Conservation (phyloP, 306 rosid genomes). For the Ceratonia siliqua region DNA sequence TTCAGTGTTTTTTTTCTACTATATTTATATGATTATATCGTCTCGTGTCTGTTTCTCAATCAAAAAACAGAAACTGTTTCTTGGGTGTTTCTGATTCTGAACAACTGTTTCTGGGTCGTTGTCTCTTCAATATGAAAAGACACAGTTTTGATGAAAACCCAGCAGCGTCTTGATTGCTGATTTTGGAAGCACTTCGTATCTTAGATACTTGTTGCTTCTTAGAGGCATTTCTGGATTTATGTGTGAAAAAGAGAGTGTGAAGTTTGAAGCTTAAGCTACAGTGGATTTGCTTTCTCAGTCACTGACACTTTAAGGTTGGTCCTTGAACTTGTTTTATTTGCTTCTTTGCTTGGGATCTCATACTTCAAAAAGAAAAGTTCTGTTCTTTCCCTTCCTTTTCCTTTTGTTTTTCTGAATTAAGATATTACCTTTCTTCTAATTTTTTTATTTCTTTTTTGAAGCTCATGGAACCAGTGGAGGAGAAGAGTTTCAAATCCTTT, state of each 20-base stretch:
- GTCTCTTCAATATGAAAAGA: constrained; percentile 33
- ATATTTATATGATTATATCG: constrained; percentile 33
- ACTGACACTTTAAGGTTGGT: constrained; percentile 78
- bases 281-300: constrained; percentile 47
- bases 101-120: constrained; percentile 34
- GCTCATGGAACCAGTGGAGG: too few species aligned
- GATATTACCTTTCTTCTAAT: constrained; percentile 8
- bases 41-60: constrained; percentile 39
- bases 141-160: constrained; percentile 37
- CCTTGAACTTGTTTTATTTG: constrained; percentile 34
- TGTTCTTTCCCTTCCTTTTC: constrained; percentile 22
- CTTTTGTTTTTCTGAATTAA: neutral
- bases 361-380: constrained; percentile 24
- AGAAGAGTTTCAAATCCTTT: constrained; percentile 36
- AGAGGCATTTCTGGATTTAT: constrained; percentile 17
- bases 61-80: constrained; percentile 33
- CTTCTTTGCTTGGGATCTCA: constrained; percentile 48
- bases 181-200: constrained; percentile 41
- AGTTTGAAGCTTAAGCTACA: constrained; percentile 58
- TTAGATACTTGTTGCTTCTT: constrained; percentile 33
- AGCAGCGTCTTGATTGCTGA: constrained; percentile 42
- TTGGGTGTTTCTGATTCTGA: constrained; percentile 41
- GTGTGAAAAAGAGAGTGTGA: constrained; percentile 29
- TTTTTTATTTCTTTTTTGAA: too few species aligned
- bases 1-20: neutral